These are phyloP conservation scores for Solanum virginianum DNA, from an alignment of 257 asterid species.

Conservation along the genomic window DNA sequence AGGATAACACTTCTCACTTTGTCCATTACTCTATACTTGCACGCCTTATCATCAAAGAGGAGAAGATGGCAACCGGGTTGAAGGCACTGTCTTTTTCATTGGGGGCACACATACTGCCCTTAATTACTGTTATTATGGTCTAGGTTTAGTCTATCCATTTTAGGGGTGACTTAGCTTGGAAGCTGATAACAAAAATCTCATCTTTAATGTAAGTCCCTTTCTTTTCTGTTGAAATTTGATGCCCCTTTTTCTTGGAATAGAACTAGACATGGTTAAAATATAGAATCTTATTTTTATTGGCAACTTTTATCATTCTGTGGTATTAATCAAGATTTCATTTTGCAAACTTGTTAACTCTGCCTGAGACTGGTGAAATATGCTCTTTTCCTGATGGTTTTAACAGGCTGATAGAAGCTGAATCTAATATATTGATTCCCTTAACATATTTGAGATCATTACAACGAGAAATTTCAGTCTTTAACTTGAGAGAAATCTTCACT, in stretches of 20 bases:
- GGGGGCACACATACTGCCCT: slow-evolving; percentile 60
- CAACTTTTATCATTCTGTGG: background rate
- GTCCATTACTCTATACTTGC: background rate
- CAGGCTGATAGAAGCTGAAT: background rate
- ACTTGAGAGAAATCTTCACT: background rate
- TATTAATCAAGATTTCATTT: background rate
- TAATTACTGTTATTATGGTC: slow-evolving; percentile 49
- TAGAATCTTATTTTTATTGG: background rate
- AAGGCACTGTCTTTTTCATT: slow-evolving; percentile 57
- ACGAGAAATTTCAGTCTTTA: background rate
- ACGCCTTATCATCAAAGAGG: background rate
- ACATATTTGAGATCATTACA: background rate
- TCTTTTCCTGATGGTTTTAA: background rate
- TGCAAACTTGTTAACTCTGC: too few species aligned
- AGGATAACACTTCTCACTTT: background rate
- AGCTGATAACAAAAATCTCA: slow-evolving; percentile 56
- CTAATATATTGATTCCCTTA: background rate
- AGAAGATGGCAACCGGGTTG: slow-evolving; percentile 48
- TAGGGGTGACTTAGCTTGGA: slow-evolving; percentile 95
- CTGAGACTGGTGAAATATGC: background rate
- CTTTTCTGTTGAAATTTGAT: background rate
- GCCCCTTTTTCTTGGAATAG: background rate
- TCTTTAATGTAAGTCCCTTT: slow-evolving; percentile 53
- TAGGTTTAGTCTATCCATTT: slow-evolving; percentile 60
- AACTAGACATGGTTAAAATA: background rate